Evolutionary conservation across 2,329 filamentous ascomycete genomes (phyloP), one percentile per base, ranked within the genome.

Genomic region (Hypoxylon sp.): DNA sequence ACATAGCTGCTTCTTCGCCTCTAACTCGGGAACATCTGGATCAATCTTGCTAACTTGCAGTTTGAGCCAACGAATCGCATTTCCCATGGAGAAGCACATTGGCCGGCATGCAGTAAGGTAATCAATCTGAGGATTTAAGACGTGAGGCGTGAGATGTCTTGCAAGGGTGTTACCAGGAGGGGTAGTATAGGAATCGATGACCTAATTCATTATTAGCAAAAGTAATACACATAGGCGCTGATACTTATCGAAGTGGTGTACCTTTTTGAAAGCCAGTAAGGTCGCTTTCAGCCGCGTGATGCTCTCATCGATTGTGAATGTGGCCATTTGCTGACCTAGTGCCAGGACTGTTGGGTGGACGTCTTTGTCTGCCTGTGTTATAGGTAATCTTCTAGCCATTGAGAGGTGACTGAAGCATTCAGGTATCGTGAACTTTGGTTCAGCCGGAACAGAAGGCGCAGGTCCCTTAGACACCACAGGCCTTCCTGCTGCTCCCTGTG

Each of bases 31-130:
- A 1, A 91, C 88, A 73, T 94, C 92, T 43, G 95, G 93, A 75
- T 98, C 94, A 64, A 98, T 90, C 73, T 93, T 93, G 75, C 93
- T 92, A 77, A 99, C 95, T 75, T 93, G 89, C 51, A 97, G 89
- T 83, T 99, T 99, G 53, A 99, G 86, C 86, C 94, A 95, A 60
- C 96, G 89, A 77, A 99, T 97, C 36, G 94, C 94, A 79, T 98
- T 99, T 67, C 96, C 96, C 90, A 98, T 97, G 68, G 93, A 93
- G 80, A 97, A 96, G 72, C 93, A 97, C 81, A 99, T 92, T 34
- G 96, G 94, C n/a, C 96, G 90, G 77, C 94, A 98, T 72, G 93
- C 93, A 66, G 93, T 93, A 67, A 99, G 87, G 77, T 97, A 98
- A 71, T 97, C 94, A 76, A 99, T 98, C 80, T 99, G 96, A 38